Evolutionary conservation across 2,329 filamentous ascomycete species (phyloP).

Genomic region (Colletotrichum eleusines): DNA sequence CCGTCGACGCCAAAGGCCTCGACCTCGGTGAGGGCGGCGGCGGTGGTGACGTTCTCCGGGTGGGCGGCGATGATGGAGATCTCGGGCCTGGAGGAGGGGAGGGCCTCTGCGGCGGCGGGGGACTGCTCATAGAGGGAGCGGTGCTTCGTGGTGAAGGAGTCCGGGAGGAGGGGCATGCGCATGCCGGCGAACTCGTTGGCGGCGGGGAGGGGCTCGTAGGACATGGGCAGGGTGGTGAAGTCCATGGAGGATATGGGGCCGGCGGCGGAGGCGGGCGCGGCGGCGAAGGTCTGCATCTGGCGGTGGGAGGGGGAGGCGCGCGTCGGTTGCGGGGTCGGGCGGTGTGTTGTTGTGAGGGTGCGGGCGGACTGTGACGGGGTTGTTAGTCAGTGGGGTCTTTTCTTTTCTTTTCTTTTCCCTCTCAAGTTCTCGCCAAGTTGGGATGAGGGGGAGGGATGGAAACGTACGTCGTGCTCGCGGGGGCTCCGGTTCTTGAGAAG

Average conservation of each 20-base stretch:
- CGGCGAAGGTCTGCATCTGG: conserved; percentile 73
- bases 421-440: not conserved
- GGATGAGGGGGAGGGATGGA: not conserved
- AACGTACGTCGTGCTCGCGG: conserved; percentile 57
- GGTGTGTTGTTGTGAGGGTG: conserved; percentile 60
- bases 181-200: conserved; percentile 54
- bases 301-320: conserved; percentile 56
- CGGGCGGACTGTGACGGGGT: conserved; percentile 51
- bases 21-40: conserved; percentile 67
- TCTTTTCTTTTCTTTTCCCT: not conserved
- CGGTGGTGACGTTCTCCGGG: conserved; percentile 64
- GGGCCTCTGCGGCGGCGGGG: conserved; percentile 50
- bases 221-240: conserved; percentile 64
- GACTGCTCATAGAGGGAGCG: conserved; percentile 52
- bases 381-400: conserved; percentile 31
- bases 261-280: conserved; percentile 46
- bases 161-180: conserved; percentile 71
- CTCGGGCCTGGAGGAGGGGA: conserved; percentile 56
- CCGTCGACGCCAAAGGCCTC: conserved; percentile 69
- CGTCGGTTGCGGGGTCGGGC: conserved; percentile 58
- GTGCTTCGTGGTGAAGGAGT: conserved; percentile 64
- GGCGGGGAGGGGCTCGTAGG: conserved; percentile 49
- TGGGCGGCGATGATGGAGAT: conserved; percentile 69
- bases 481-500: conserved; percentile 53
- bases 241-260: conserved; percentile 59